Base-by-base conservation (phyloP, 2,329 filamentous ascomycete species). In the Penicillium sp. region DNA sequence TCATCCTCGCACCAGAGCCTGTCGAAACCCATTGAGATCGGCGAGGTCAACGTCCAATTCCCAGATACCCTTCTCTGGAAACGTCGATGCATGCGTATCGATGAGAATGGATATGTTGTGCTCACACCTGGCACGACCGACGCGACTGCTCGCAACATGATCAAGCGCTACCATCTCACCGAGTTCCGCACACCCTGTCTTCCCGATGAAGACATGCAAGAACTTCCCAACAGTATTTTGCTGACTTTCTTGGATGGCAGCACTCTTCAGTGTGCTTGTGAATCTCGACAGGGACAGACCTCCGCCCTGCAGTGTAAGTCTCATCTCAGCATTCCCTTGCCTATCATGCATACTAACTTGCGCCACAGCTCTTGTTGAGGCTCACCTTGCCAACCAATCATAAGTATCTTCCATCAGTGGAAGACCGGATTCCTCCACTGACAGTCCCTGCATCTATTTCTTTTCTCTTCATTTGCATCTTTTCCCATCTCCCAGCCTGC, bases 61-160 rank as follows among this genome's bases (percentile, higher is more conserved):
- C 95, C 95, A 0, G 93, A 98, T 71, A 96, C 92, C 54, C 82
- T 99, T 47, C 83, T 99, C 13, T 99, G 95, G 95, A 99, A 98
- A 79, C 89, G 93, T 54, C 87, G 95, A 59, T 92, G 89, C 68
- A 87, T 97, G 76, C 89, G 89, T 62, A 85, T 99, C 55, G 93
- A 98, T 73, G 86, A 87, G 9, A 83, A 89, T 59, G 95, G 93
- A 19, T 92, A 90, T 75, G 79, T 99, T 39, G 88, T 96, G 57
- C 83, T 99, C 60, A 90, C 88, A 43, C 83, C 88, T 9, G 84
- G 88, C 19, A 86, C 87, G 60, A 83, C 86, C 21, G 85, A 85
- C 63, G 80, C 83, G 48, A 84, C 62, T 66, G 80, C 70, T 77
- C 84, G 75, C 78, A 86, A 73, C 80, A 83, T 80, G 77, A 85